phyloP scores from a whole-genome alignment of 495 filamentous ascomycete species.

The Aspergillus wentii region DNA sequence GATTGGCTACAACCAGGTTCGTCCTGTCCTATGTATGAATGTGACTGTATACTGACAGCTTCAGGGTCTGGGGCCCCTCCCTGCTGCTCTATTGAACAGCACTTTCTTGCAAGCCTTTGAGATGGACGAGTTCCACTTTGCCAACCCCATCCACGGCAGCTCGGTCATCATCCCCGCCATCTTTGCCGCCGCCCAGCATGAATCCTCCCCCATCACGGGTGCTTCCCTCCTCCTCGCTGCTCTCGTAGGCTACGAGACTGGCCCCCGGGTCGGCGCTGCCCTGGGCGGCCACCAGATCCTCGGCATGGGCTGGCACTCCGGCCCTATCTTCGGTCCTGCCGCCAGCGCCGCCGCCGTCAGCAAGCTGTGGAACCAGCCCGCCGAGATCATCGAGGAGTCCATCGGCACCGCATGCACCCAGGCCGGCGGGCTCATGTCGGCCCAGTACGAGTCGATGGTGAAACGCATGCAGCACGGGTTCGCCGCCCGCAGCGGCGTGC shows the following conservation, averaged over 20 bases:
- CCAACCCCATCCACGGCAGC: constrained; percentile 11
- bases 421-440: constrained; percentile 30
- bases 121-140: constrained; percentile 26
- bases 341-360: constrained; percentile 26
- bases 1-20: constrained; percentile 25
- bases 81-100: constrained; percentile 32
- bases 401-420: constrained; percentile 19
- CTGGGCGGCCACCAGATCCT: constrained; percentile 24
- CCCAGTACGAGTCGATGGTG: constrained; percentile 31
- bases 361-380: constrained; percentile 25
- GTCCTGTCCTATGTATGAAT: no score
- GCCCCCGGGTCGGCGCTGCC: constrained; percentile 27
- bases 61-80: constrained; percentile 14
- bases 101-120: constrained; percentile 37
- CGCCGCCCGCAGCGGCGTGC: constrained; percentile 31
- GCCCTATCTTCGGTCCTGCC: constrained; percentile 35
- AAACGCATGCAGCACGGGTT: constrained; percentile 42
- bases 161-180: constrained; percentile 28
- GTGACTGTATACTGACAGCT: no score
- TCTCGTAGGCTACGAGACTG: constrained; percentile 32
- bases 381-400: constrained; percentile 18
- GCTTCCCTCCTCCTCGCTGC: constrained; percentile 24
- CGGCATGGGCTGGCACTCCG: constrained; percentile 32
- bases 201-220: constrained; percentile 1
- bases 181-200: constrained; percentile 23